phyloP scores from a whole-genome alignment of 192 early-diverging fungal genomes.

The Piromyces finnis region DNA sequence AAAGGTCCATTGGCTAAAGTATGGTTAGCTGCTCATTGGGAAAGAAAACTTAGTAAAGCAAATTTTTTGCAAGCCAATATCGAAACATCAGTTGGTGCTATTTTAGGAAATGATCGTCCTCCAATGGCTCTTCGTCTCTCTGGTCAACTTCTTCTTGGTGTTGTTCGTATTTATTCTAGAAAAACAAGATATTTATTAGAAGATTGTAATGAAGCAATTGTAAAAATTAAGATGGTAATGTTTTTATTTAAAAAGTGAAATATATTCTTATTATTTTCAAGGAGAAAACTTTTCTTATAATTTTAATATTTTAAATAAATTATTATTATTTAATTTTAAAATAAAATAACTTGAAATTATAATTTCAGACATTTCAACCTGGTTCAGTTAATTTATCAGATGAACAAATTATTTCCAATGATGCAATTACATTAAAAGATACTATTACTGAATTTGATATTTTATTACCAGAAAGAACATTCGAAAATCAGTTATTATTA shows the following conservation, averaged over 20 bases:
- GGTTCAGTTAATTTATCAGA: slow-evolving; percentile 74
- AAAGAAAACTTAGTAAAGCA: slow-evolving; percentile 85
- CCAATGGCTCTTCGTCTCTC: slow-evolving; percentile 87
- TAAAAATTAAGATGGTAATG: slow-evolving; percentile 83
- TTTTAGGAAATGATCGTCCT: slow-evolving; percentile 57
- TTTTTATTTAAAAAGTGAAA: neutral
- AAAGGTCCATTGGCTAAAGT: slow-evolving; percentile 85
- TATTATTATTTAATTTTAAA: no score
- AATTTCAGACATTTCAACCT: slow-evolving; percentile 44
- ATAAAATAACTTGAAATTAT: no score
- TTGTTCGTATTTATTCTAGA: slow-evolving; percentile 84
- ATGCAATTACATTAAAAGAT: slow-evolving; percentile 76
- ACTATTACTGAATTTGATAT: slow-evolving; percentile 83
- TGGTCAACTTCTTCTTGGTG: slow-evolving; percentile 89
- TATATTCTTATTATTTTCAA: neutral
- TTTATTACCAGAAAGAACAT: slow-evolving; percentile 42
- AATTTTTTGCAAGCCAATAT: slow-evolving; percentile 93
- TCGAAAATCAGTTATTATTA: neutral
- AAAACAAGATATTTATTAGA: slow-evolving; percentile 93
- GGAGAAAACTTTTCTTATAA: no score
- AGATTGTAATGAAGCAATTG: slow-evolving; percentile 88
- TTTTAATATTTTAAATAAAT: no score
- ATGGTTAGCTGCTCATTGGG: slow-evolving; percentile 96
- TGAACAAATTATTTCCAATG: slow-evolving; percentile 48
- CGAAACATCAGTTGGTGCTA: slow-evolving; percentile 63